Evolutionary conservation across 176 grass and related monocot species (phyloP).

Genomic region (Ensete glaucum): DNA sequence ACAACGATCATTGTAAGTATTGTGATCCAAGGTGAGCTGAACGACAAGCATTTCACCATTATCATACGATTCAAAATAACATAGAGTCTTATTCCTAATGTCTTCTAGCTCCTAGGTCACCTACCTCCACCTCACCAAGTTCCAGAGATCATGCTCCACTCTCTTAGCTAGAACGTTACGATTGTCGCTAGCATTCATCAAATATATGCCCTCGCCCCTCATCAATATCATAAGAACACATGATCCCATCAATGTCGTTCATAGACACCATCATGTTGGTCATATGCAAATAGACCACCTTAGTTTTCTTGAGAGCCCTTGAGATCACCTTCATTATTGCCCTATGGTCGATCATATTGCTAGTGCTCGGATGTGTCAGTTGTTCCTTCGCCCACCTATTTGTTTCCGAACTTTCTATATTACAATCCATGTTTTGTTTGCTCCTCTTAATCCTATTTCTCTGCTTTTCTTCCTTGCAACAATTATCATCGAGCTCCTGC

Average conservation of each 20-base stretch:
- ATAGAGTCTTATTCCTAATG: slow-evolving; percentile 37
- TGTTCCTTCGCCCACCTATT: slow-evolving; percentile 8
- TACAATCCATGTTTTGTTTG: background rate
- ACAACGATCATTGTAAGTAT: slow-evolving; percentile 14
- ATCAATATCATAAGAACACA: slow-evolving; percentile 79
- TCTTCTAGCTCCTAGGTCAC: slow-evolving; percentile 25
- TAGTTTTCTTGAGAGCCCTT: background rate
- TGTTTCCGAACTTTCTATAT: background rate
- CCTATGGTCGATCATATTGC: background rate
- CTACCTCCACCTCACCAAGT: slow-evolving; percentile 36
- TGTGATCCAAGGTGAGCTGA: slow-evolving; percentile 61
- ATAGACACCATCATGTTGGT: slow-evolving; percentile 36
- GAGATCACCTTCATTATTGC: slow-evolving; percentile 44
- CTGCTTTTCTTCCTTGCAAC: background rate
- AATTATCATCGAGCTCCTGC: slow-evolving; percentile 7
- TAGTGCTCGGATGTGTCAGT: background rate
- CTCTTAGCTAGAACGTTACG: slow-evolving; percentile 48
- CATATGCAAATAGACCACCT: slow-evolving; percentile 56
- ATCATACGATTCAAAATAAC: slow-evolving; percentile 37
- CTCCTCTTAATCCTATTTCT: background rate
- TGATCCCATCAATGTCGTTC: slow-evolving; percentile 53
- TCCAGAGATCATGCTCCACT: slow-evolving; percentile 28
- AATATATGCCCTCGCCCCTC: slow-evolving; percentile 51
- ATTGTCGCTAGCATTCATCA: slow-evolving; percentile 78
- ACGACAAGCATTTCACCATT: slow-evolving; percentile 36